Conservation (phyloP, 2,329 filamentous ascomycete genomes). For the Phoma herbarum region DNA sequence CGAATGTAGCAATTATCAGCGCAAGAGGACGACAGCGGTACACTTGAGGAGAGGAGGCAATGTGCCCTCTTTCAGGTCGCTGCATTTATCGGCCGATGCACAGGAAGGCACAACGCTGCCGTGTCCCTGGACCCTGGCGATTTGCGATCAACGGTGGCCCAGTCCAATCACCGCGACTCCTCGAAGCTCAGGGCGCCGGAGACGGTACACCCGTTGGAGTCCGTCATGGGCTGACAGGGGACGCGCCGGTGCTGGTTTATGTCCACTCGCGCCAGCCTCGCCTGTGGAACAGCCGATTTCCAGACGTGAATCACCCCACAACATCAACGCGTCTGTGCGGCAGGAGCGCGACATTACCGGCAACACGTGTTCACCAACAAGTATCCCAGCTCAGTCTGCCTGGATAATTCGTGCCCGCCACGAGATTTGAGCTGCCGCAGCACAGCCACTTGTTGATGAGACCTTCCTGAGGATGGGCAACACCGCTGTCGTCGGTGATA, state of each 20-base stretch:
- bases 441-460: not conserved
- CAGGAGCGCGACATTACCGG: not conserved
- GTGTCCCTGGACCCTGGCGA: constrained; percentile 4
- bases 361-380: no score
- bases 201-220: constrained; percentile 7
- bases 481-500: no score
- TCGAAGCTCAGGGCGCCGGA: constrained; percentile 9
- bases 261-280: constrained; percentile 21
- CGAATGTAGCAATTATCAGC: constrained; percentile 1
- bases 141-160: not conserved
- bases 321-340: constrained; percentile 1
- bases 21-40: not conserved
- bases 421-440: not conserved
- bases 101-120: constrained; percentile 4
- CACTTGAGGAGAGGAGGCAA: constrained; percentile 1
- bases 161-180: constrained; percentile 10
- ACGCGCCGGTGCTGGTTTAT: constrained; percentile 20
- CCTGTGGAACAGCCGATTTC: constrained; percentile 4
- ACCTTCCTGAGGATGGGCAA: no score
- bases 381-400: not conserved
- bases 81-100: constrained; percentile 8
- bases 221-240: constrained; percentile 28
- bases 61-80: constrained; percentile 10
- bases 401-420: not conserved
- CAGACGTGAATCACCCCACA: constrained; percentile 14